Percentiles rank a stretch among this genome's conserved stretches.
Evolutionary conservation across 176 grass and related monocot species (phyloP).

Genomic region (Zoysia pacifica): DNA sequence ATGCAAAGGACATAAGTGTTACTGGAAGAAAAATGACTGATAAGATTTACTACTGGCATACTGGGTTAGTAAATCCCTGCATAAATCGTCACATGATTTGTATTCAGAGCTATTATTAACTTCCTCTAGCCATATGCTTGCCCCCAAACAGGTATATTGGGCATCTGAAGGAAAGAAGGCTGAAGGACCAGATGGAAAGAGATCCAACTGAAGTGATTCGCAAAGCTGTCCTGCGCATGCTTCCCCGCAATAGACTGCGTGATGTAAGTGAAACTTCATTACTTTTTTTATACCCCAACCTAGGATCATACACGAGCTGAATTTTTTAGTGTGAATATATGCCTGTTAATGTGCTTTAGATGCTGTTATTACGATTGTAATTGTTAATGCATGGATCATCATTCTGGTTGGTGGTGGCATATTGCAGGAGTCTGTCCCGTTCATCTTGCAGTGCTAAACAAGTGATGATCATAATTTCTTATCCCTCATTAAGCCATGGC

Average conservation of each 20-base stretch:
- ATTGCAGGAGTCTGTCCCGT: no score
- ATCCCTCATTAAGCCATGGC: neutral
- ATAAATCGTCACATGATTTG: neutral
- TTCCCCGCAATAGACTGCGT: constrained; percentile 90
- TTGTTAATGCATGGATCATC: constrained; percentile 4
- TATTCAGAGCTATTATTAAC: constrained; percentile 26
- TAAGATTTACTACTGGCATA: constrained; percentile 97
- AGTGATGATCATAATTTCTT: neutral
- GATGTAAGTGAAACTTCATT: constrained; percentile 72
- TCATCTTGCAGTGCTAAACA: neutral
- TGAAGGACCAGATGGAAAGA: constrained; percentile 93
- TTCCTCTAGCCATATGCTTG: neutral
- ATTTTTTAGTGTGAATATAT: neutral
- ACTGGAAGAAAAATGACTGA: constrained; percentile 92
- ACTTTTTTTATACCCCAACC: constrained; percentile 12
- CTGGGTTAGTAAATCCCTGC: constrained; percentile 57
- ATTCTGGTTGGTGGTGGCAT: neutral
- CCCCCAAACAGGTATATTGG: constrained; percentile 68
- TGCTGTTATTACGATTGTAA: neutral
- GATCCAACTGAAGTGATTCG: constrained; percentile 96
- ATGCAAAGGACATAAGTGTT: constrained; percentile 87
- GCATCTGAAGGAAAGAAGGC: constrained; percentile 83
- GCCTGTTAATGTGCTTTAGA: neutral
- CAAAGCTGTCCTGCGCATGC: constrained; percentile 96
- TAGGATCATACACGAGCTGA: neutral